Evolutionary conservation across 2,329 filamentous ascomycete genomes (phyloP), one percentile per base, ranked within the genome.

Genomic region (Pezicula carpinea): DNA sequence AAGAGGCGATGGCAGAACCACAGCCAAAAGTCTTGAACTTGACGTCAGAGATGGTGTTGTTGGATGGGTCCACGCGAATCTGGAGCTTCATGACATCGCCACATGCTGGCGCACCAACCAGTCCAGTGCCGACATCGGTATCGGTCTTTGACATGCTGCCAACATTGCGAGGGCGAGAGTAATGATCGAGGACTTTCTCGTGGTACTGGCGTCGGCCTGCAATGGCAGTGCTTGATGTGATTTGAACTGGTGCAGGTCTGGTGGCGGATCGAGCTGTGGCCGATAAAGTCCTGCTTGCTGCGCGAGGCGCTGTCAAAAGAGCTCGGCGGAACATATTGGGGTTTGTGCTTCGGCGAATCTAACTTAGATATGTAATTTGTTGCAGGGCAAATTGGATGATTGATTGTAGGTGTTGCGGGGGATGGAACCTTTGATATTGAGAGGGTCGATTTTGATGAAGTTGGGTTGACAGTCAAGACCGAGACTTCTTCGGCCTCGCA

Each of bases 21-120:
- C 91, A 96, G 43, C 91, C 91, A 65, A 96, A 96, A 0, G 91
- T 96, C 83, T 96, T 96, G 81, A 96, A 96, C 72, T 95, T 93
- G 66, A 95, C 91, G 60, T 96, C 92, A 60, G 83, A 84, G 66
- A 96, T 96, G 59, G 83, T 92, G 67, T 93, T 88, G 62, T 83
- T 89, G 59, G 85, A 77, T 55, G 88, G 87, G 70, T 96, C 90
- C 61, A 96, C 91, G 49, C 89, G 85, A 70, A 95, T 95, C 73
- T 95, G 88, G 29, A 95, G 78, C 70, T 93, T 93, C 87, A 95
- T 95, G 51, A 95, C 89, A 67, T 95, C 89, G 69, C 89, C 89
- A 64, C 88, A 92, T 26, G 89, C 89, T 42, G 89, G 89, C n/a
- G 89, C 89, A 58, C 88, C 83, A 55, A 96, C 91, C 45, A 96